These are phyloP conservation scores for Xylariaceae sp. DNA, from an alignment of 2,329 filamentous ascomycete species.

Conservation along the genomic window DNA sequence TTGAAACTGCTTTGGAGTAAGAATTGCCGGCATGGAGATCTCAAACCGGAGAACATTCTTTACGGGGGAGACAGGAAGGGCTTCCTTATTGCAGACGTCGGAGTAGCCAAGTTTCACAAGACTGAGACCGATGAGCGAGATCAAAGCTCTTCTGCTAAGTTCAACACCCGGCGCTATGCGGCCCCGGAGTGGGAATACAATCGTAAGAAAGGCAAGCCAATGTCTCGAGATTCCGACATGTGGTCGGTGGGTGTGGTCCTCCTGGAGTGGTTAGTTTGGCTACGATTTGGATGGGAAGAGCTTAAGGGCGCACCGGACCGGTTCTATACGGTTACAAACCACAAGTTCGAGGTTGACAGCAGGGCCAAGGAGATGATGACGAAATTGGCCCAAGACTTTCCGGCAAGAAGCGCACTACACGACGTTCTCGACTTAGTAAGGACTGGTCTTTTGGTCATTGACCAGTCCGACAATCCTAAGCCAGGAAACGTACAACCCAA, in stretches of 20 bases:
- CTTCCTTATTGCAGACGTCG: slow-evolving; percentile 14
- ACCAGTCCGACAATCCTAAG: not conserved
- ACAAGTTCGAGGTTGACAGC: not conserved
- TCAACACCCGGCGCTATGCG: slow-evolving; percentile 4
- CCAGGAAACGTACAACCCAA: not conserved
- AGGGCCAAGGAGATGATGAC: not conserved
- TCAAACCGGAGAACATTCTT: slow-evolving; percentile 16
- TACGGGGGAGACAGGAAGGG: not conserved
- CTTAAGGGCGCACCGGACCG: not conserved
- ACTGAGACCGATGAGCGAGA: not conserved
- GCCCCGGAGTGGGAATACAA: slow-evolving; percentile 8
- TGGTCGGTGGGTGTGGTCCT: slow-evolving; percentile 14
- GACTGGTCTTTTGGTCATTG: slow-evolving; percentile 4
- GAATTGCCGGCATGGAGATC: slow-evolving; percentile 11
- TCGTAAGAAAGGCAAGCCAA: not conserved
- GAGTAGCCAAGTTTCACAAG: slow-evolving; percentile 10
- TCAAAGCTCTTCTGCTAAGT: slow-evolving; percentile 1
- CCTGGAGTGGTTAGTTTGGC: slow-evolving; percentile 11
- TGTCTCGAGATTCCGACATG: slow-evolving; percentile 11
- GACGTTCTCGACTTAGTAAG: slow-evolving; percentile 3
- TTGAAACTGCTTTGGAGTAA: slow-evolving; percentile 4
- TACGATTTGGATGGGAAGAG: not conserved
- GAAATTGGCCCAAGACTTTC: not conserved
- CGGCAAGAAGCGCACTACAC: not conserved
- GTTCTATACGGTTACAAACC: slow-evolving; percentile 1